Percentiles rank a stretch among this genome's conserved stretches.
Conservation (phyloP, 2,329 filamentous ascomycete genomes). For the Zymoseptoria brevis region DNA sequence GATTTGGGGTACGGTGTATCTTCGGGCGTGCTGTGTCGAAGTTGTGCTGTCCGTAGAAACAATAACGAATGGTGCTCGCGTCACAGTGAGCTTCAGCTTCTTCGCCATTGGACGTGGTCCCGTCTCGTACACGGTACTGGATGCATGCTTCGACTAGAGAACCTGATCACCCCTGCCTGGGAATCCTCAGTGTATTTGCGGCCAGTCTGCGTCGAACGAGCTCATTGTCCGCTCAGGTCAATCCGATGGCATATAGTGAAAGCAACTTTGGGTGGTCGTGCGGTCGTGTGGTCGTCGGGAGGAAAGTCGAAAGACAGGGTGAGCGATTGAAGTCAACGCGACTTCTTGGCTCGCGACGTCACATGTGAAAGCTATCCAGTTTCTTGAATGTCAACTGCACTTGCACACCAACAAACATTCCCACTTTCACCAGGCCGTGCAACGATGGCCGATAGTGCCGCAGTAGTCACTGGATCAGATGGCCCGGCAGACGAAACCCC, state of each 20-base stretch:
- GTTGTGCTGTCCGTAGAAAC: no score
- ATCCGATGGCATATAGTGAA: not conserved
- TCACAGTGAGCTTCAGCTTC: no score
- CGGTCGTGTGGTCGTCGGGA: not conserved
- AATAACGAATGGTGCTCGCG: no score
- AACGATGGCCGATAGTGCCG: conserved; percentile 24
- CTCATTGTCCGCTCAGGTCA: not conserved
- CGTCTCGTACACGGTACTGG: not conserved
- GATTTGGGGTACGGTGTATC: not conserved
- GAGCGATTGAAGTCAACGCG: not conserved
- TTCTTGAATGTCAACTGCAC: not conserved
- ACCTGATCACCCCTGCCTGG: not conserved
- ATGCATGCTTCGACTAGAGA: not conserved
- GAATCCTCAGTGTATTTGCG: not conserved
- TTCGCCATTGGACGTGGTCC: not conserved
- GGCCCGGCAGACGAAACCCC: conserved; percentile 32
- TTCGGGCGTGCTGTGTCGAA: no score
- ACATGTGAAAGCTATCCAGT: not conserved
- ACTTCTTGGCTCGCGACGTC: not conserved
- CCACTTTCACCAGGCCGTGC: not conserved
- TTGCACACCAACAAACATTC: not conserved
- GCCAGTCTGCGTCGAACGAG: not conserved
- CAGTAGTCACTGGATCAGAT: conserved; percentile 18
- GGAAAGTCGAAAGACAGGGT: not conserved
- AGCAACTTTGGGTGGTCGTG: not conserved